phyloP scores from a whole-genome alignment of 2,329 filamentous ascomycete genomes.

The Calycina marina region DNA sequence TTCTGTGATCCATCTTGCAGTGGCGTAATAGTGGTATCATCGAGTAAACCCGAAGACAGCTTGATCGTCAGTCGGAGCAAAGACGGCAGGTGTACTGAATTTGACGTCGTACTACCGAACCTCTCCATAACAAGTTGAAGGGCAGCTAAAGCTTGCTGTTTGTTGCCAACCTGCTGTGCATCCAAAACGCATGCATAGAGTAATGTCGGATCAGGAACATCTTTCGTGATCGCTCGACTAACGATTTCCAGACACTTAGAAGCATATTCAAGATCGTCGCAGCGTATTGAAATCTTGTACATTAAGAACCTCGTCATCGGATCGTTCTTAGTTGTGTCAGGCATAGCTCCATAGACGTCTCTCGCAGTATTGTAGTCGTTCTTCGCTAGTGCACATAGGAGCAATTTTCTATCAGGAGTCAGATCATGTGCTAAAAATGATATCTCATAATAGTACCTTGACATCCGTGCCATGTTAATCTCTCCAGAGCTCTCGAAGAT shows the following conservation, averaged over 20 bases:
- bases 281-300: constrained; percentile 56
- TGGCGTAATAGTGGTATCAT: constrained; percentile 9
- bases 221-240: constrained; percentile 33
- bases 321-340: constrained; percentile 40
- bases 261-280: constrained; percentile 42
- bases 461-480: constrained; percentile 51
- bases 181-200: constrained; percentile 73
- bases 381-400: constrained; percentile 51
- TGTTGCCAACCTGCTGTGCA: constrained; percentile 51
- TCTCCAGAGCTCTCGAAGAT: constrained; percentile 53
- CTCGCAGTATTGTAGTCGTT: constrained; percentile 39
- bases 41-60: constrained; percentile 30
- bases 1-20: constrained; percentile 1
- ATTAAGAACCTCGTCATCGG: constrained; percentile 57
- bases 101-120: constrained; percentile 31
- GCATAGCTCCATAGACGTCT: constrained; percentile 43
- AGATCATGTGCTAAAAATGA: neutral
- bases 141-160: constrained; percentile 39
- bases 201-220: constrained; percentile 41
- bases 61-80: constrained; percentile 48
- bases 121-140: constrained; percentile 42
- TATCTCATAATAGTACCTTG: constrained; percentile 33
- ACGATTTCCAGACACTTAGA: constrained; percentile 48
- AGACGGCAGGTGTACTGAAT: constrained; percentile 43
- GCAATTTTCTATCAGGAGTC: constrained; percentile 43